Base-by-base conservation (phyloP, 2,329 filamentous ascomycete species). In the Phialemonium atrogriseum region DNA sequence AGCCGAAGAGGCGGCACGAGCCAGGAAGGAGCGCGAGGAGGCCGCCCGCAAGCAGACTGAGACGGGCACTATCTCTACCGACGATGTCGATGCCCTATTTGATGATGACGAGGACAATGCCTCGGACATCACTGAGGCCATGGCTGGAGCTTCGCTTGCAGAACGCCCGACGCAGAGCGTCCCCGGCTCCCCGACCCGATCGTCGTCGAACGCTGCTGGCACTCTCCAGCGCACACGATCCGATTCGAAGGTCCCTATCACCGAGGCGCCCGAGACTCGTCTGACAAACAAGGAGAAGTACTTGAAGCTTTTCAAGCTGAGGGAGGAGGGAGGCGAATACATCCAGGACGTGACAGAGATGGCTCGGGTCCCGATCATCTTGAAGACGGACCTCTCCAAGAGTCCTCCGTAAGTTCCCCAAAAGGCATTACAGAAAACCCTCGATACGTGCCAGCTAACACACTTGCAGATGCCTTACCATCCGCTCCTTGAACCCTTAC, bases 311-410 rank as follows among this genome's bases (percentile, higher is more conserved):
- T 96, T 96, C 67, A 78, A 80, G 47, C 70, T 98, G 46, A 75
- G 91, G 32, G 89, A 98, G 58, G 84, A 94, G 60, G 82, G 84
- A 46, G 89, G 89, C 43, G 84, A 96, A 48, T 93, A 93, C 66
- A 95, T 98, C 51, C 91, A 98, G 63, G 91, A 98, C 58, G 87
- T 98, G 44, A 88, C 80, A 36, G 91, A 98, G 69, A 95, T 98
- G 88, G 89, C 86, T 25, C 75, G 89, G 46, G 84, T 98, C 39
- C 91, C 91, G n/a, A 84, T 98, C 45, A 94, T 98, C 56, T 66
- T 98, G 51, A 96, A 94, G 79, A 96, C 91, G 44, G 91, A 98
- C 64, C 74, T 98, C 51, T 85, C 73, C 64, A 98, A 98, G 84
- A 96, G 89, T 66, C 91, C 91, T 64, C 91, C 91, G 88, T 98